These are phyloP conservation scores for Podospora pseudoanserina DNA, from an alignment of 495 filamentous ascomycete species.

Conservation along the genomic window DNA sequence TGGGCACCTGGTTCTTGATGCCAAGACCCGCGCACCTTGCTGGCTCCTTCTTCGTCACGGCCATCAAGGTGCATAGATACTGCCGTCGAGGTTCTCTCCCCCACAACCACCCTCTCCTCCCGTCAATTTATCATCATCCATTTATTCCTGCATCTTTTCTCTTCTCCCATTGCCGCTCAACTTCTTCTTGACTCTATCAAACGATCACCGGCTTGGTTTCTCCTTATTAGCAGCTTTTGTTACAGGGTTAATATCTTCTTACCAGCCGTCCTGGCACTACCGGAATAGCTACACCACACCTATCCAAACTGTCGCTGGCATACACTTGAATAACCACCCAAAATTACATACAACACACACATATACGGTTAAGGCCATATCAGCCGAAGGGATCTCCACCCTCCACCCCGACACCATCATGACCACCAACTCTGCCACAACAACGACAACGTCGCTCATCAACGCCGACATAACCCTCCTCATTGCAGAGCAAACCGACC, in stretches of 20 bases:
- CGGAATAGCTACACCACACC: not conserved
- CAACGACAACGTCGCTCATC: not conserved
- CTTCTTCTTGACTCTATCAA: not conserved
- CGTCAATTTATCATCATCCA: not conserved
- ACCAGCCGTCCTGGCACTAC: too few species aligned
- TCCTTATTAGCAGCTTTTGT: not conserved
- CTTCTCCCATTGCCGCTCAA: not conserved
- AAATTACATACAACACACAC: too few species aligned
- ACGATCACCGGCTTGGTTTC: not conserved
- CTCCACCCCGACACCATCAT: not conserved
- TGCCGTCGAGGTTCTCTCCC: not conserved
- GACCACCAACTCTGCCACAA: not conserved
- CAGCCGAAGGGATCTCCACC: not conserved
- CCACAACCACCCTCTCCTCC: not conserved
- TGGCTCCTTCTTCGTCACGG: constrained; percentile 2
- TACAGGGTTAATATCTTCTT: not conserved
- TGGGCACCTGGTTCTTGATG: not conserved
- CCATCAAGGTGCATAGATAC: constrained; percentile 3
- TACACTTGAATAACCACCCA: too few species aligned
- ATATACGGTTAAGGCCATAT: not conserved
- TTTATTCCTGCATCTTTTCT: not conserved
- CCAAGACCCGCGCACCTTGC: not conserved
- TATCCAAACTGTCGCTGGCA: too few species aligned
- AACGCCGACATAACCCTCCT: constrained; percentile 27
- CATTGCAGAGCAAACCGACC: constrained; percentile 26